phyloP scores from a whole-genome alignment of 31 red algal species.

The Odonthalia washingtoniensis region DNA sequence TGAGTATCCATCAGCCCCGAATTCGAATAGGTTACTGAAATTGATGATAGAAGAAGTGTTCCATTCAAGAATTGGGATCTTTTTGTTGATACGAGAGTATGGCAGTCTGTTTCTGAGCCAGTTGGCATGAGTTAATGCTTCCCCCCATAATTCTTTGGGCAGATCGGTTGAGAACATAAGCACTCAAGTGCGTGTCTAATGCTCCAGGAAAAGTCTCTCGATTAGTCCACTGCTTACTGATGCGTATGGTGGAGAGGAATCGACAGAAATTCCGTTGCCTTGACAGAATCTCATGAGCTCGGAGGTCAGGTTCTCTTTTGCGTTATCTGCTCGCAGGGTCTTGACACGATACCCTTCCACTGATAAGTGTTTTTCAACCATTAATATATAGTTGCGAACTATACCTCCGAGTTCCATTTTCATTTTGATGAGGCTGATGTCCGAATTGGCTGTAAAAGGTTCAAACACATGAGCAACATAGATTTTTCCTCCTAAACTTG shows the following conservation, averaged over 20 bases:
- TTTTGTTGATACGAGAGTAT: slow-evolving; percentile 14
- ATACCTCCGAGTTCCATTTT: too few relatives aligned
- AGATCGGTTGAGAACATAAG: slow-evolving; percentile 39
- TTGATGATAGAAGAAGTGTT: slow-evolving; percentile 2
- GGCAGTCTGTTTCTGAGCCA: too few relatives aligned
- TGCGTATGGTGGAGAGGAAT: slow-evolving; percentile 23
- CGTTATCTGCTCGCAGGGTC: neutral
- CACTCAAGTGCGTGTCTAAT: slow-evolving; percentile 44
- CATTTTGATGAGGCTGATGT: neutral
- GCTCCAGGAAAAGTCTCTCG: slow-evolving; percentile 52
- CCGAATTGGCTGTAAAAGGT: slow-evolving; percentile 12
- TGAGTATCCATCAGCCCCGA: neutral
- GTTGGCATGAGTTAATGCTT: slow-evolving; percentile 41
- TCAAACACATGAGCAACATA: too few relatives aligned
- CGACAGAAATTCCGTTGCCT: neutral
- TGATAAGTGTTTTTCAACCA: too few relatives aligned
- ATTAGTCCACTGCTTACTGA: slow-evolving; percentile 43
- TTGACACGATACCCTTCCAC: slow-evolving; percentile 1
- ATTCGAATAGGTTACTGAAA: neutral
- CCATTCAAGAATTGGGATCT: slow-evolving; percentile 33
- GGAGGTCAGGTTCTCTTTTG: slow-evolving; percentile 8
- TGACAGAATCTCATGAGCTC: neutral
- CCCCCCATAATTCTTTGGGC: slow-evolving; percentile 32
- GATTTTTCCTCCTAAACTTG: too few relatives aligned
- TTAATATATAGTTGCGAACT: too few relatives aligned